phyloP scores from a whole-genome alignment of 345 rosid genomes.

The Kernera saxatilis region DNA sequence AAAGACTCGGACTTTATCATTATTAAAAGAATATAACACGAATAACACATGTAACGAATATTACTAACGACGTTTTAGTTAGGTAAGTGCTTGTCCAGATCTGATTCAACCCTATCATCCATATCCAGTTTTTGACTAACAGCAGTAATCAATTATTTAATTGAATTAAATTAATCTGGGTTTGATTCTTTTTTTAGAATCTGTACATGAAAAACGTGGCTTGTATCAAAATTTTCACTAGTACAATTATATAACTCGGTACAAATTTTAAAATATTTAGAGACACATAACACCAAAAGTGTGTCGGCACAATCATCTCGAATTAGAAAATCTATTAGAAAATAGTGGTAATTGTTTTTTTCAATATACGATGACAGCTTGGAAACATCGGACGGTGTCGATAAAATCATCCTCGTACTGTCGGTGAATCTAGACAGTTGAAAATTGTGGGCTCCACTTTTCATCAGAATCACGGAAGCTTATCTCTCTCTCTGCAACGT shows the following conservation, averaged over 20 bases:
- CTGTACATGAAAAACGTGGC: constrained; percentile 15
- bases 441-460: constrained; percentile 15
- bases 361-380: constrained; percentile 15
- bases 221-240: background rate
- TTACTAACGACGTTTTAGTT: background rate
- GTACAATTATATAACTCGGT: background rate
- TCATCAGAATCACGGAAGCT: constrained; percentile 18
- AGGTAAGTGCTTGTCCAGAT: background rate
- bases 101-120: background rate
- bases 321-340: background rate
- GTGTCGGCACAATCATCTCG: constrained; percentile 35
- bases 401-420: constrained; percentile 29
- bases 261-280: background rate
- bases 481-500: constrained; percentile 24
- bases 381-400: constrained; percentile 44
- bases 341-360: too few relatives aligned
- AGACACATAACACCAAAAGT: constrained; percentile 6
- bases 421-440: constrained; percentile 29
- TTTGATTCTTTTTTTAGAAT: background rate
- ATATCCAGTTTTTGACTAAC: background rate
- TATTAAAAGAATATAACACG: background rate
- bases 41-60: background rate
- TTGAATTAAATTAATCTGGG: background rate
- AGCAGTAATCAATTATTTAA: background rate
- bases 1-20: background rate